A percentile compares a stretch with the other conserved stretches of the same genome.
Conservation (phyloP, 805 yeast genomes). For the Yarrowia bubula region DNA sequence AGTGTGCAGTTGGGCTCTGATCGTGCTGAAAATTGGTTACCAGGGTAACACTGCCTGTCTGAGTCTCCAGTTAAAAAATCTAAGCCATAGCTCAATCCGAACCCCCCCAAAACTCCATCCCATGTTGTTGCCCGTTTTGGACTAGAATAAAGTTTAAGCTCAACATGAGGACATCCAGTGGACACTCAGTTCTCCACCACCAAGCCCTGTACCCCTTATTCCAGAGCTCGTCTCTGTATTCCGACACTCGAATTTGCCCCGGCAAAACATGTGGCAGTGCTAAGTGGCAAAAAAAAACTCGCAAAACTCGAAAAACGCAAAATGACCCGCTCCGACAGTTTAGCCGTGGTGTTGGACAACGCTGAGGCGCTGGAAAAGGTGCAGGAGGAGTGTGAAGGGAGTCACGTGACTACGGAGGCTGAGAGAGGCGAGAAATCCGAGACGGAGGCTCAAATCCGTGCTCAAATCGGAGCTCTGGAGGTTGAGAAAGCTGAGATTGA, state of each 20-base stretch:
- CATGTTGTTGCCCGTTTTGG: no score
- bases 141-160: slow-evolving; percentile 10
- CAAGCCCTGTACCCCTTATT: background rate
- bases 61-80: no score
- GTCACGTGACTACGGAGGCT: background rate
- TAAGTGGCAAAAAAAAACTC: background rate
- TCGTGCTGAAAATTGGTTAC: no score
- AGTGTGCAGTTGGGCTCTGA: no score
- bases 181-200: background rate
- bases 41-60: no score
- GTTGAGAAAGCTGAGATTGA: slow-evolving; percentile 5
- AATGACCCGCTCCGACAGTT: background rate
- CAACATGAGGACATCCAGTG: background rate
- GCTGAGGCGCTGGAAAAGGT: background rate
- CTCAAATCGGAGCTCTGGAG: background rate
- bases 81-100: no score
- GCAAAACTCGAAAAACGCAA: background rate
- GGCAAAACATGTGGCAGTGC: background rate
- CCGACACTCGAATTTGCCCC: no score
- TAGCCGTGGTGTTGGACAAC: background rate
- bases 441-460: background rate
- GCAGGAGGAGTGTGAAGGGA: background rate
- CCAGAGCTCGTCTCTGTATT: no score
- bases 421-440: background rate
- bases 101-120: background rate